Evolutionary conservation across 176 grass and related monocot species (phyloP), one percentile per base, ranked within the genome.

Genomic region (Oryza longistaminata): DNA sequence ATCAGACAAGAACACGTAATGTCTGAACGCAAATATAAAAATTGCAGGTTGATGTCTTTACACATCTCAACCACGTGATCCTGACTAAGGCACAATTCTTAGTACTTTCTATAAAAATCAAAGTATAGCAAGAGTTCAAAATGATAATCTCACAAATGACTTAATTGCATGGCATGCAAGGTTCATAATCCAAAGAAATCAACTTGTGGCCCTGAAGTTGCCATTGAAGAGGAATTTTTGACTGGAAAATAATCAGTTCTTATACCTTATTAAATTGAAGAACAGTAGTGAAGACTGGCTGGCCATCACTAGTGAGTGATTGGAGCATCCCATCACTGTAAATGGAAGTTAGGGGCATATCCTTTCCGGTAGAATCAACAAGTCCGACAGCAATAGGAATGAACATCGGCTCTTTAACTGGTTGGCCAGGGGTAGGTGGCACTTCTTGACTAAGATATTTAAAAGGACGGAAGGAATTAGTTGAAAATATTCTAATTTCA

Each of bases 201-300:
- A 90, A 14, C 15, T 35, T 66, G 80, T 4, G 35, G 70, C 50
- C 43, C 43, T 73, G 67, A 43, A 8, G 34, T 43, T 80, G 31
- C 45, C 44, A 65, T 75, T 77, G 19, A 74, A 82, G 11, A 65
- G 25, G 11, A 82, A 66, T 15, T 71, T 45, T 45, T 82, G 58
- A 13, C 50, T 71, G 50, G 66, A 81, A 76, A 69, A 86, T 25
- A 88, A 39, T 43, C 21, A 75, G 27, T 68, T 81, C 14, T 39
- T 72, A 49, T 44, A 94, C 96, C 93, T 98, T 98, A 73, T 90
- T 91, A 89, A 98, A 92, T 58, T 87, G 89, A 88, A 98, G 96
- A 31, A 98, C 93, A 50, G 93, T 94, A n/a, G 88, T 94, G 72
- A 83, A 89, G 49, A 92, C 81, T 37, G 90, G 76, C 52, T 95